phyloP scores from a whole-genome alignment of 2,329 filamentous ascomycete genomes.

The Coccinonectria pachysandricola region DNA sequence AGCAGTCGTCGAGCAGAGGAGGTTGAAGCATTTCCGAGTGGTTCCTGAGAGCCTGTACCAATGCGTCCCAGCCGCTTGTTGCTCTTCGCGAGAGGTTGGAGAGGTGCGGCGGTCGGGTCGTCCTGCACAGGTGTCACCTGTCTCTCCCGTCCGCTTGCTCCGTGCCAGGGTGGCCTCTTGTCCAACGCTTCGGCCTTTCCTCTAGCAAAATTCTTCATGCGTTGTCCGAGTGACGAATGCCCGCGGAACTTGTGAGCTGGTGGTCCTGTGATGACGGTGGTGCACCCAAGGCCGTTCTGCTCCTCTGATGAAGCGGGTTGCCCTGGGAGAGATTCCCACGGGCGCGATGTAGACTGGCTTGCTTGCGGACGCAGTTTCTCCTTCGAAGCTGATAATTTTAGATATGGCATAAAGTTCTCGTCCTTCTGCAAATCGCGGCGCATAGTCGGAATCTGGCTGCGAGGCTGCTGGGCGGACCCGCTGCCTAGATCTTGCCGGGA shows the following conservation, averaged over 20 bases:
- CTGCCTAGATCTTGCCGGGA: constrained; percentile 20
- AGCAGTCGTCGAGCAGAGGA: constrained; percentile 27
- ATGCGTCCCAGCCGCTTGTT: constrained; percentile 29
- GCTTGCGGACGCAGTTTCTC: constrained; percentile 10
- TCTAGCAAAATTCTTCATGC: constrained; percentile 24
- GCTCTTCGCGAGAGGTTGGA: constrained; percentile 44
- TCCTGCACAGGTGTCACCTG: constrained; percentile 57
- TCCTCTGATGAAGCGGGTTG: constrained; percentile 3
- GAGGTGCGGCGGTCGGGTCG: constrained; percentile 42
- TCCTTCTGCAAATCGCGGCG: constrained; percentile 39
- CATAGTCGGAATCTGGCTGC: constrained; percentile 40
- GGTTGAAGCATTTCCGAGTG: constrained; percentile 17
- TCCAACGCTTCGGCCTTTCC: constrained; percentile 29
- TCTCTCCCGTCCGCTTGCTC: constrained; percentile 57
- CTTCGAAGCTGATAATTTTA: constrained; percentile 28
- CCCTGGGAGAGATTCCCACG: constrained; percentile 11
- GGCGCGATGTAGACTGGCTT: constrained; percentile 6
- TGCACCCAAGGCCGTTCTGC: constrained; percentile 12
- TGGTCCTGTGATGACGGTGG: constrained; percentile 18
- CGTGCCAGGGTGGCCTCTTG: constrained; percentile 56
- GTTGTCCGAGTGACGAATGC: constrained; percentile 24
- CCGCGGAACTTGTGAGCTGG: too few relatives aligned
- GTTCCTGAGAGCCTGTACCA: constrained; percentile 26
- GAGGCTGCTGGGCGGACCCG: constrained; percentile 8
- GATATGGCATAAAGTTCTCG: constrained; percentile 24